Evolutionary conservation across 768 basidiomycete species (phyloP).

Genomic region (Agaricus bisporus): DNA sequence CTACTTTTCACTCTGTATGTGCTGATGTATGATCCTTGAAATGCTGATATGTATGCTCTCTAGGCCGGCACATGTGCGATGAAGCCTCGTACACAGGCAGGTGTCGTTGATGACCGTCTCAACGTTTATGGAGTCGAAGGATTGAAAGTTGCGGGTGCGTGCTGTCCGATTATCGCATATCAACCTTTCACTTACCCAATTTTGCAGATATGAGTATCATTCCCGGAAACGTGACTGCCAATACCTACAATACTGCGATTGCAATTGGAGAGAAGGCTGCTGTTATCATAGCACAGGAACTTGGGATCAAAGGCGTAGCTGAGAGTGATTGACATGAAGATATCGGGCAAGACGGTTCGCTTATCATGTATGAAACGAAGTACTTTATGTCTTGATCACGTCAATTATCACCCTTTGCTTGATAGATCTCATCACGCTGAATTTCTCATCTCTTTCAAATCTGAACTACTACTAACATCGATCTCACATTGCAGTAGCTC

Average conservation of each 20-base stretch:
- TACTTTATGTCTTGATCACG: too few species aligned
- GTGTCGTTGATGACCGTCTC: constrained; percentile 54
- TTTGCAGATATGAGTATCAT: constrained; percentile 31
- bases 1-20: constrained; percentile 41
- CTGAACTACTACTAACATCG: too few species aligned
- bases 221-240: constrained; percentile 33
- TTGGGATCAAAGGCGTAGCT: constrained; percentile 21
- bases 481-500: too few species aligned
- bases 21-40: background rate
- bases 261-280: constrained; percentile 61
- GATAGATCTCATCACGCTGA: too few species aligned
- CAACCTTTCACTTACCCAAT: too few species aligned
- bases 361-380: too few species aligned
- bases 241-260: constrained; percentile 36
- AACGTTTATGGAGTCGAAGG: constrained; percentile 56
- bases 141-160: constrained; percentile 52
- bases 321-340: constrained; percentile 3
- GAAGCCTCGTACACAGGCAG: constrained; percentile 51
- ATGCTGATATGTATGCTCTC: background rate
- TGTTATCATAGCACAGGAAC: constrained; percentile 49
- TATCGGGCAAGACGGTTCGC: too few species aligned
- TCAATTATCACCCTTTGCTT: too few species aligned
- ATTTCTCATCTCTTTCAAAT: too few species aligned
- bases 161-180: background rate
- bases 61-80: constrained; percentile 65